phyloP scores from a whole-genome alignment of 2,329 filamentous ascomycete genomes.

The Hymenoscyphus infarciens region DNA sequence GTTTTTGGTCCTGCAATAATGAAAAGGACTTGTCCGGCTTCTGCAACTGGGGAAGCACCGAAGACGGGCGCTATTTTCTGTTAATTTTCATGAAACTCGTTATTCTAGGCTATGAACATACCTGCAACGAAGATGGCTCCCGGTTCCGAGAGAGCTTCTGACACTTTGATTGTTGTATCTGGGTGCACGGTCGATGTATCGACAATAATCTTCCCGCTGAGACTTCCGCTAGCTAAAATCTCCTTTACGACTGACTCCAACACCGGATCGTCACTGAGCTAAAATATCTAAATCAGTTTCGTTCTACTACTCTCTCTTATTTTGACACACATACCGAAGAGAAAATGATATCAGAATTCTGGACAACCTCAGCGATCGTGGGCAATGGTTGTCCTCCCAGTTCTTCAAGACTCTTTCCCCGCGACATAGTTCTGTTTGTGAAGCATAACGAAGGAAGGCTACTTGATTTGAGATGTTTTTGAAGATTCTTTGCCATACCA shows the following conservation, averaged over 20 bases:
- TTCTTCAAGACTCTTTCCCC: slow-evolving; percentile 37
- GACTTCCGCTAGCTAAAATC: slow-evolving; percentile 23
- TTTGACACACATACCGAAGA: slow-evolving; percentile 24
- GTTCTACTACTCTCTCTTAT: background rate
- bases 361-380: slow-evolving; percentile 30
- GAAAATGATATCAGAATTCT: slow-evolving; percentile 23
- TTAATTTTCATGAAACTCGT: slow-evolving; percentile 39
- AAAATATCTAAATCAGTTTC: background rate
- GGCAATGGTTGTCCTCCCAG: slow-evolving; percentile 38
- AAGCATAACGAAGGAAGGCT: slow-evolving; percentile 33
- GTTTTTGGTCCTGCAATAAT: slow-evolving; percentile 39
- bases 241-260: slow-evolving; percentile 34
- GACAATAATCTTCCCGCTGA: slow-evolving; percentile 33
- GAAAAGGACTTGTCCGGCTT: slow-evolving; percentile 43
- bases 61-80: slow-evolving; percentile 42
- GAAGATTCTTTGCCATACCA: slow-evolving; percentile 26
- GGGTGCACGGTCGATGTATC: slow-evolving; percentile 36
- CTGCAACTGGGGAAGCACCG: slow-evolving; percentile 42
- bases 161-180: slow-evolving; percentile 34
- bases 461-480: slow-evolving; percentile 24
- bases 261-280: slow-evolving; percentile 40
- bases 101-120: slow-evolving; percentile 31
- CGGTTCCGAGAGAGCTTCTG: slow-evolving; percentile 34
- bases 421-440: slow-evolving; percentile 42
- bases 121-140: slow-evolving; percentile 38